These are phyloP conservation scores for Zea luxurians DNA, from an alignment of 176 grass and related monocot genomes.

Conservation along the genomic window DNA sequence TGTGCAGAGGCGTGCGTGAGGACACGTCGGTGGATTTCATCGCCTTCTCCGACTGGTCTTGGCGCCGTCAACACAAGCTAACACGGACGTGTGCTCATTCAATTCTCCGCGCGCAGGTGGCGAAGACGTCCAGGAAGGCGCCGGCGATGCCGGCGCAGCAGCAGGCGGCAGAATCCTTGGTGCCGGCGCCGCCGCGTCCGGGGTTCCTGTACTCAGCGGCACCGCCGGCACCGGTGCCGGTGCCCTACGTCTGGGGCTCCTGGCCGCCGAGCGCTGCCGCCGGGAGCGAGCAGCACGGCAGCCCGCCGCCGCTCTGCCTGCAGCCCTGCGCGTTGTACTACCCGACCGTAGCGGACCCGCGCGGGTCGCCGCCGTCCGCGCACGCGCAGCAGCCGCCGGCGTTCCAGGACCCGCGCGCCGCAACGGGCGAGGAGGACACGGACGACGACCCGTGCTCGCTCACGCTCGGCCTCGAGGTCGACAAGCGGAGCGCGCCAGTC, in stretches of 20 bases:
- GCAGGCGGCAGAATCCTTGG: not conserved
- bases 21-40: too few species aligned
- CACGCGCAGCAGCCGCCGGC: not conserved
- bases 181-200: conserved; percentile 9
- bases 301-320: conserved; percentile 29
- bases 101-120: conserved; percentile 30
- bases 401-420: not conserved
- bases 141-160: too few species aligned
- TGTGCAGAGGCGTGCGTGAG: not conserved
- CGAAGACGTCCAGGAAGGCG: conserved; percentile 23
- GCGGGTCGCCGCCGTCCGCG: conserved; percentile 31
- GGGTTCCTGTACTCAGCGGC: conserved; percentile 33
- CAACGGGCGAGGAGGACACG: conserved; percentile 32
- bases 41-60: not conserved
- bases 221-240: not conserved
- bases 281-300: conserved; percentile 31
- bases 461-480: conserved; percentile 63
- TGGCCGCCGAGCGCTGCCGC: conserved; percentile 30
- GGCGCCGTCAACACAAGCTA: not conserved
- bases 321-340: conserved; percentile 63
- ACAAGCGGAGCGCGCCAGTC: conserved; percentile 3
- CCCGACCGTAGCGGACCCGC: conserved; percentile 41
- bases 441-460: conserved; percentile 66
- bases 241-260: conserved; percentile 60
- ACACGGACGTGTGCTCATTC: too few species aligned